Evolutionary conservation across 2,329 filamentous ascomycete genomes (phyloP), one percentile per base, ranked within the genome.

Genomic region (Aureobasidium musti): DNA sequence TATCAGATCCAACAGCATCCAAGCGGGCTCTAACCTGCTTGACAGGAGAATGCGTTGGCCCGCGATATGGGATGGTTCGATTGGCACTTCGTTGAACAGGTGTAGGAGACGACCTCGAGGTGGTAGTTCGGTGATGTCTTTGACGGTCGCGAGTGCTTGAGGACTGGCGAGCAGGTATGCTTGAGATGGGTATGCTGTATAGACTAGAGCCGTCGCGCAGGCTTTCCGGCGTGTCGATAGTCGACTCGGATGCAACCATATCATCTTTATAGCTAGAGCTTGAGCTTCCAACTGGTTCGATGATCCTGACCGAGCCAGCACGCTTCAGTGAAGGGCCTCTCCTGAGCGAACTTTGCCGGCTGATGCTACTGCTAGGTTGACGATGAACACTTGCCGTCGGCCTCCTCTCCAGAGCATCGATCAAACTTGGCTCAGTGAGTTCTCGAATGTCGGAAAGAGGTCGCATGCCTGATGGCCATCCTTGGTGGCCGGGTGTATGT

Each of bases 401-500:
- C 19, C 49, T 35, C 13, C 66, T 68, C 13, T 59, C 26, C 23
- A 53, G 30, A 17, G 69, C 50, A 14, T 82, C 79, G 21, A 76
- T 76, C 26, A 82, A 70, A 68, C 79, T 82, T 33, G 81, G 80
- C 71, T 82, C 81, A 13, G 80, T 83, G 69, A 82, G 74, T 70
- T 82, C 81, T 68, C 80, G 78, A 66, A 83, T 83, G 69, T 83
- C 81, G 50, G 81, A 83, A 33, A 83, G 71, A 52, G 81, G 80
- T 53, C 81, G 78, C 49, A 76, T 70, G 59, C 76, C 74, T 10
- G 76, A 74, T 11, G 74, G 59, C 66, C 66, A 67, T n/a, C 61
- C 49, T 23, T 63, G 60, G 13, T 45, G 54, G 8, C 45, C 39
- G 11, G 61, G n/a, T n/a, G 37, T 17, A 11, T 53, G 21, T 35